A percentile compares a stretch with the other conserved stretches of the same genome.
These are phyloP conservation scores for Phlegmacium glaucopus DNA, from an alignment of 768 basidiomycete genomes.

Conservation along the genomic window DNA sequence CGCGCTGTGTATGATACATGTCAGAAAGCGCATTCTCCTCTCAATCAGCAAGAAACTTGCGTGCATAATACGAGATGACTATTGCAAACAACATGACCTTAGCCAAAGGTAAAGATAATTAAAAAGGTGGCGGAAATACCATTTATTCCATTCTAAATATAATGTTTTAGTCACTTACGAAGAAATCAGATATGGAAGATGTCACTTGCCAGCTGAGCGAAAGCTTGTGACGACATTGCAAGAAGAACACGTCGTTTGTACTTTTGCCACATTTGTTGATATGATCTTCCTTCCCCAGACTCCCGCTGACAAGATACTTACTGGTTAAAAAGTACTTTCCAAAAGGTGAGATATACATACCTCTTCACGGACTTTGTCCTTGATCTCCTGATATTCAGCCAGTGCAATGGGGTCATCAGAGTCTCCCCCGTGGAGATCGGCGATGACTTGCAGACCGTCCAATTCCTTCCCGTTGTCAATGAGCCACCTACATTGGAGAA, in stretches of 20 bases:
- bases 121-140: conserved; percentile 41
- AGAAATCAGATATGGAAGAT: neutral
- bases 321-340: neutral
- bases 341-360: conserved; percentile 31
- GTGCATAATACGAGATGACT: conserved; percentile 95
- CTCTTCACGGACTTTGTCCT: conserved; percentile 71
- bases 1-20: conserved; percentile 46
- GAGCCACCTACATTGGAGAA: conserved; percentile 59
- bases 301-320: conserved; percentile 49
- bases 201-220: conserved; percentile 82
- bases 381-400: conserved; percentile 89
- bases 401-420: conserved; percentile 61
- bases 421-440: conserved; percentile 85
- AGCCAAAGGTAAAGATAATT: neutral
- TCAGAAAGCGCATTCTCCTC: conserved; percentile 1
- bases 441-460: conserved; percentile 83
- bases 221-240: conserved; percentile 94
- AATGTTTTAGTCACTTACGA: conserved; percentile 9
- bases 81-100: conserved; percentile 1
- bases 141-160: conserved; percentile 85
- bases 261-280: conserved; percentile 78
- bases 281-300: conserved; percentile 71
- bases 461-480: conserved; percentile 83
- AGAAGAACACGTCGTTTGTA: conserved; percentile 87
- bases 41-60: conserved; percentile 41